These are phyloP conservation scores for Stachybotrys elegans DNA, from an alignment of 2,329 filamentous ascomycete genomes.

Conservation along the genomic window DNA sequence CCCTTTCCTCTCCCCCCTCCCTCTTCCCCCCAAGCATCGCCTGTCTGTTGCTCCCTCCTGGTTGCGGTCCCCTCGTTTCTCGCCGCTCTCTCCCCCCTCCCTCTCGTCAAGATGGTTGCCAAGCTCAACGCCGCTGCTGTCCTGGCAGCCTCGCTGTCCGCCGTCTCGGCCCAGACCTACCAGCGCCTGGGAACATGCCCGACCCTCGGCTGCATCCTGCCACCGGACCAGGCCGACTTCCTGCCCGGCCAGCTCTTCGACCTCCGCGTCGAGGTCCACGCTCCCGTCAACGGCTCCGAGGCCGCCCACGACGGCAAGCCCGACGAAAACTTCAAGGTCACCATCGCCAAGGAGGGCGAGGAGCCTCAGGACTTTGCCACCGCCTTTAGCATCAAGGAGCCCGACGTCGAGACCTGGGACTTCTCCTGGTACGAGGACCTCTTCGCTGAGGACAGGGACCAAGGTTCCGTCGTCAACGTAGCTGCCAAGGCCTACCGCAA, in stretches of 20 bases:
- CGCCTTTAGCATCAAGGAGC: slow-evolving; percentile 67
- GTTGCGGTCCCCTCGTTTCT: slow-evolving; percentile 6
- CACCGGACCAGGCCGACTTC: slow-evolving; percentile 69
- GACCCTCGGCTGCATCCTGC: slow-evolving; percentile 53
- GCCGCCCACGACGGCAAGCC: slow-evolving; percentile 63
- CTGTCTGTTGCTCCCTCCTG: background rate
- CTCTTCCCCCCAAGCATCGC: background rate
- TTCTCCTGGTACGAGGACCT: slow-evolving; percentile 84
- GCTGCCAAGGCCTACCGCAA: slow-evolving; percentile 73
- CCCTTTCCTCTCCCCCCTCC: background rate
- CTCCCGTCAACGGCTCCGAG: slow-evolving; percentile 76
- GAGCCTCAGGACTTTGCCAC: slow-evolving; percentile 50
- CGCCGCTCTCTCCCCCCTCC: background rate
- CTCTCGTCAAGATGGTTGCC: slow-evolving; percentile 24
- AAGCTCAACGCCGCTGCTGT: slow-evolving; percentile 30
- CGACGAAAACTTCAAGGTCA: slow-evolving; percentile 71
- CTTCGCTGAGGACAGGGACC: slow-evolving; percentile 67
- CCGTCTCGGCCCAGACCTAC: slow-evolving; percentile 51
- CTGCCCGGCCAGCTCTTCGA: slow-evolving; percentile 81
- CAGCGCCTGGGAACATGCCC: slow-evolving; percentile 56
- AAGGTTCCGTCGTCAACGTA: slow-evolving; percentile 71
- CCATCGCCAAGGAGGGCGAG: slow-evolving; percentile 60
- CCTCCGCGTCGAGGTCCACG: slow-evolving; percentile 76
- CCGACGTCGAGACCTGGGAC: slow-evolving; percentile 72
- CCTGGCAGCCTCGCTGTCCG: slow-evolving; percentile 28